Percentiles rank a stretch among this genome's conserved stretches.
Conservation (phyloP, 2,329 filamentous ascomycete genomes). For the Juglanconis juglandina region DNA sequence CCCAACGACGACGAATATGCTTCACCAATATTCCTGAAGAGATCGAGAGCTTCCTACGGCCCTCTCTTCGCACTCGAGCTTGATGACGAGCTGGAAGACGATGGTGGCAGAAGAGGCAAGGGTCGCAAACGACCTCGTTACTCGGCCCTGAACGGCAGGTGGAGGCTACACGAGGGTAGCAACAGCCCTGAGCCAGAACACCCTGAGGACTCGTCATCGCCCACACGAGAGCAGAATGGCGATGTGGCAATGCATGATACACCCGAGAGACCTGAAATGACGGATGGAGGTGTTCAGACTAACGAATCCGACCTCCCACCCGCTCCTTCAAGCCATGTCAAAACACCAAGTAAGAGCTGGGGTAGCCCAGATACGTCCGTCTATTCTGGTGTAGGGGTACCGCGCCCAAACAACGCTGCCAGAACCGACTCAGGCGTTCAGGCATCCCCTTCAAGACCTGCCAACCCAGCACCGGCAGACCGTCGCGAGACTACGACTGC, state of each 20-base stretch:
- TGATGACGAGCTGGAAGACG: constrained; percentile 66
- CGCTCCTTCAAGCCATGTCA: neutral
- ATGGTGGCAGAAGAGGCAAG: constrained; percentile 56
- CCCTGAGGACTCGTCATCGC: constrained; percentile 16
- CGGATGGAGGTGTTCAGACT: constrained; percentile 31
- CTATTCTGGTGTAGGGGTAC: neutral
- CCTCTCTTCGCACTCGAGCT: constrained; percentile 61
- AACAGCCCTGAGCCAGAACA: constrained; percentile 62
- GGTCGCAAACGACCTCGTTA: constrained; percentile 70
- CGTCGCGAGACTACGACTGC: neutral
- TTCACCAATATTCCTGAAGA: constrained; percentile 78
- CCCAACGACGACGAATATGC: constrained; percentile 53
- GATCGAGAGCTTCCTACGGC: constrained; percentile 66
- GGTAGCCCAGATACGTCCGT: neutral
- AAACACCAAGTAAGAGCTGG: constrained; percentile 1
- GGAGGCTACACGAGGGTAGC: constrained; percentile 71
- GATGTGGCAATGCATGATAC: constrained; percentile 13
- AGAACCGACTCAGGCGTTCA: constrained; percentile 3
- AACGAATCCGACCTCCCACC: constrained; percentile 22
- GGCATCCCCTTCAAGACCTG: neutral
- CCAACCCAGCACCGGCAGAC: neutral
- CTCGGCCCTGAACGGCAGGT: constrained; percentile 62
- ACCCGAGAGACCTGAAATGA: constrained; percentile 24
- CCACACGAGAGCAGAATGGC: neutral
- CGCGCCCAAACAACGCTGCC: neutral